Base-by-base conservation (phyloP, 192 early-diverging fungal genomes). In the Cladochytrium replicatum region DNA sequence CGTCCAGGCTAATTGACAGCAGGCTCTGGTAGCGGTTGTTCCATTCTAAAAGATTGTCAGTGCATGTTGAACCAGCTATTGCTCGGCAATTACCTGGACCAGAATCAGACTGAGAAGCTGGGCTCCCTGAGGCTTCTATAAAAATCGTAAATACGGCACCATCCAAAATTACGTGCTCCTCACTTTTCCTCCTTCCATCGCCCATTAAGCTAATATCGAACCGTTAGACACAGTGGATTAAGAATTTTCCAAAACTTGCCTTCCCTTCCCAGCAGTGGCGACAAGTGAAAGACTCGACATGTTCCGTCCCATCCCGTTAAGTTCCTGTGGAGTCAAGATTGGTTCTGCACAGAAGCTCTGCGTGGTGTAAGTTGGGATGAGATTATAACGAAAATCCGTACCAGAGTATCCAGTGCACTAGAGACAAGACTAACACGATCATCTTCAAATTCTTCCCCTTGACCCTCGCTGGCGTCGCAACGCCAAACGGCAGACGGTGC, bases 341-440 rank as follows among this genome's bases (percentile, higher is more conserved):
- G 72, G 72, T 28, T 75, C 72, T 5, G 72, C 65, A 50, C 60
- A 75, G 37, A 75, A 72, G 1, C 65, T 68, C 72, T 75, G 26
- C 1, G 19, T 8, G 29, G 15, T 5, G 38, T 9, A 29, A 52
- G n/a, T 41, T 41, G 50, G 52, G 9, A 32, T 37, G 3, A 19
- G 19, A 56, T 41, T 22, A 15, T 24, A 22, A 11, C 13, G 15
- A 31, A 52, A 40, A 27, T 21, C 30, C 43, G 27, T 40, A 74
- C 72, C 64, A 74, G 46, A 29, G 72, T 74, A 29, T 70, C 68
- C 30, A 74, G 43, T n/a, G 30, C 29, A 7, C 63, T 56, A 28
- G 49, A 59, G 3, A 53, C 46, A 17, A 43, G 38, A 29, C 57
- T 67, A 22, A 32, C 42, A 8, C 52, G 67, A 50, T 60, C 68